Percentiles rank a stretch among this genome's conserved stretches.
These are phyloP conservation scores for Termitomyces sp. DNA, from an alignment of 768 basidiomycete genomes.

Conservation along the genomic window DNA sequence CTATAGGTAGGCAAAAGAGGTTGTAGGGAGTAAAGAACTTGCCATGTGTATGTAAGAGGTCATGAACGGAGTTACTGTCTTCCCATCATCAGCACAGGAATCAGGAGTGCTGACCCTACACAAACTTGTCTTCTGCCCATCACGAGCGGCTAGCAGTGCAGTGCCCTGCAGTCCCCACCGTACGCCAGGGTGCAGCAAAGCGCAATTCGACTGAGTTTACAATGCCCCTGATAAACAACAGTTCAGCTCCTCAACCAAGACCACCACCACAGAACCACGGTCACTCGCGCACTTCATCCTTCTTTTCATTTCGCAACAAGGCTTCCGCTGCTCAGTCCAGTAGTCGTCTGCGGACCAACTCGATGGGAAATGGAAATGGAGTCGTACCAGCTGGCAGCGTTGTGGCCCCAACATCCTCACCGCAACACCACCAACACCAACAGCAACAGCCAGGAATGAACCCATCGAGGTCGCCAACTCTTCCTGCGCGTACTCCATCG, in stretches of 20 bases:
- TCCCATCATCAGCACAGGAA: conserved; percentile 17
- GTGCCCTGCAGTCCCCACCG: neutral
- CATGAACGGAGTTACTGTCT: conserved; percentile 5
- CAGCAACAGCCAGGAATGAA: conserved; percentile 5
- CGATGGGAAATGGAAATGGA: conserved; percentile 7
- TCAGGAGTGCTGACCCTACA: neutral
- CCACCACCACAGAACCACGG: conserved; percentile 17
- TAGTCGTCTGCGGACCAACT: conserved; percentile 15
- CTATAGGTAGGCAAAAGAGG: neutral
- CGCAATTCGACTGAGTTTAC: conserved; percentile 9
- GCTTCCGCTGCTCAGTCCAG: conserved; percentile 23
- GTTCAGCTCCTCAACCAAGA: conserved; percentile 16
- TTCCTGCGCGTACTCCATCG: conserved; percentile 8
- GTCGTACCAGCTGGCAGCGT: neutral
- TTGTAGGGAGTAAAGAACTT: neutral
- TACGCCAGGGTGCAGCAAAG: conserved; percentile 5
- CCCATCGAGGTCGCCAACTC: neutral
- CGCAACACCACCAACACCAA: neutral
- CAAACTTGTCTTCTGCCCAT: conserved; percentile 8
- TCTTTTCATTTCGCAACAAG: conserved; percentile 58
- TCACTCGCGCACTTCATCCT: conserved; percentile 59
- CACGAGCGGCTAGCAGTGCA: conserved; percentile 1
- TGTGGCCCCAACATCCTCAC: neutral
- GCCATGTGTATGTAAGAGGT: conserved; percentile 14
- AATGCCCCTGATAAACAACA: conserved; percentile 17